Evolutionary conservation across 2,329 filamentous ascomycete genomes (phyloP), one percentile per base, ranked within the genome.

Genomic region (Colletotrichum sp.): DNA sequence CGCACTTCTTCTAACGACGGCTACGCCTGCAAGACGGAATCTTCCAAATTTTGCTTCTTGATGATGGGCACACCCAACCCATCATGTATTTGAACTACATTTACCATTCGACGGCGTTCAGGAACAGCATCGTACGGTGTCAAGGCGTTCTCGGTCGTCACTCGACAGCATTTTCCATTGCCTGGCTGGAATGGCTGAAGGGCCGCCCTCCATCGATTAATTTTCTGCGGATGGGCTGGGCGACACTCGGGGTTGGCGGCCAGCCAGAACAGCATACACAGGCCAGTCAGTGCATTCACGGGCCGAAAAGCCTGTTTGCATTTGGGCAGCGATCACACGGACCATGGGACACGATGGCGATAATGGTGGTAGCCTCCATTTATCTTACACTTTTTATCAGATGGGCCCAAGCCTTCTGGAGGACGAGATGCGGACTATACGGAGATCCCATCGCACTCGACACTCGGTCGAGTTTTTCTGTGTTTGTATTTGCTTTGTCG

Each of bases 1-100:
- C 97, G 81, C 97, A 99, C 91, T 99, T 99, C 91, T 98, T 99
- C 90, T 99, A 92, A 96, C 86, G 87, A 89, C 79, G 79, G 75
- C 75, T 76, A 80, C 79, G 77, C 80, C 79, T 78, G 80, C 79
- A 80, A 60, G 60, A 77, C 74, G 78, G 74, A 73, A 78, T 78
- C 76, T 77, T 77, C 80, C 79, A 77, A 75, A 79, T 83, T 83
- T 81, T 81, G 77, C 80, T 83, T 82, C 77, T 77, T 78, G 77
- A 71, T 74, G 68, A 71, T 66, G 70, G 74, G 76, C 62, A 62
- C 21, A 56, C 28, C 78, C 78, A 79, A 72, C 77, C 79, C 80
- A 84, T 86, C 84, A 86, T 90, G 88, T 90, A 89, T 88, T 88
- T 84, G 81, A 79, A 83, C 83, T 84, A 88, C 83, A 85, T 85